Base-by-base conservation (phyloP, 768 basidiomycete genomes). In the Hortiboletus flavorubellus region DNA sequence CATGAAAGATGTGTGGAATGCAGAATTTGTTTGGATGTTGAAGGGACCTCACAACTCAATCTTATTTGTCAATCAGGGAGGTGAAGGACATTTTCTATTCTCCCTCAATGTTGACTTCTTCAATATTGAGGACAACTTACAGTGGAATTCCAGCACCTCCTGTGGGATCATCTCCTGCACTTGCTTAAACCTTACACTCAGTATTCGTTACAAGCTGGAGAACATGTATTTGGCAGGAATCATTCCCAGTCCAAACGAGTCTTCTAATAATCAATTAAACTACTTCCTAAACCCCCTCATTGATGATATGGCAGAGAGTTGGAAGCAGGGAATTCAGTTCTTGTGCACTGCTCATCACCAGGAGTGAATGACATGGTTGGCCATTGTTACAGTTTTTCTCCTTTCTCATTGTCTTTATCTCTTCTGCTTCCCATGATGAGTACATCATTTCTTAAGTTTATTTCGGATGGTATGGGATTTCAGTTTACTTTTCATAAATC, bases 61-160 rank as follows among this genome's bases (percentile, higher is more conserved):
- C 2, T 58, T 61, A 11, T 67, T 72, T 45, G 42, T 56, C 11
- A 64, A 71, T 46, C 34, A 15, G 15, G 16, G 43, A 0, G 41
- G n/a, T 30, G 52, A 58, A 51, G 46, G 51, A 12, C 23, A 6
- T 7, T 46, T 33, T 16, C 59, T 65, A 0, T 70, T 73, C 46
- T 59, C 61, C 0, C 55, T 74, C 1, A 61, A 70, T 16, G 31
- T 74, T 1, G 68, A 76, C 51, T 70, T 70, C 42, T 76, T 77
- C 61, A 72, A 74, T 43, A 60, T 72, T 0, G 53, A 74, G 30
- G 64, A 68, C 2, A 66, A 64, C 7, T 54, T 29, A 8, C 58
- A 61, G n/a, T 41, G 53, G 8, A 69, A 71, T 34, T 62, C 62
- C 14, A 61, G 52, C 16, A 55, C 61, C 1, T 76, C 73, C 0